A percentile compares a stretch with the other conserved stretches of the same genome.
Conservation (phyloP, 1,284 basidiomycete genomes). For the Tilletia walkeri region DNA sequence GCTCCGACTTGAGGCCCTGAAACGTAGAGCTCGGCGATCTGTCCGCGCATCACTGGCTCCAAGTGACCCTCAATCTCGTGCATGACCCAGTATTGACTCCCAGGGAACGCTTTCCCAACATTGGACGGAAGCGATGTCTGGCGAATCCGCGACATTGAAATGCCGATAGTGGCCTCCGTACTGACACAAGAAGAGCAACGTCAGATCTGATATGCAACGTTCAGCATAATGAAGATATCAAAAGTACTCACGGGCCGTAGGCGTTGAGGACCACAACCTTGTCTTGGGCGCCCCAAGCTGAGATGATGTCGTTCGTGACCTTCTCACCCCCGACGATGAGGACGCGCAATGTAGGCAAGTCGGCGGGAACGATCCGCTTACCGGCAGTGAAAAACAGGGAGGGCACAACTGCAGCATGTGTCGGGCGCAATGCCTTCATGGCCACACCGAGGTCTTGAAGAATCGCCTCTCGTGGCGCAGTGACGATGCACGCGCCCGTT, state of each 20-base stretch:
- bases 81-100: slow-evolving; percentile 42
- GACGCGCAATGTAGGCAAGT: slow-evolving; percentile 39
- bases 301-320: slow-evolving; percentile 37
- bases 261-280: slow-evolving; percentile 44
- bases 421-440: slow-evolving; percentile 39
- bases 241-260: slow-evolving; percentile 37
- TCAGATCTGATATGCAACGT: background rate
- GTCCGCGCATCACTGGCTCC: slow-evolving; percentile 37
- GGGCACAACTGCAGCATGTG: slow-evolving; percentile 52
- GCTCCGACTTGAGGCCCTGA: slow-evolving; percentile 46
- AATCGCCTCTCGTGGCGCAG: slow-evolving; percentile 41
- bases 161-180: slow-evolving; percentile 52
- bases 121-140: slow-evolving; percentile 31
- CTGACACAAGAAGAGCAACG: background rate
- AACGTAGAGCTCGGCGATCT: slow-evolving; percentile 48
- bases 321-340: slow-evolving; percentile 51
- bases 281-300: slow-evolving; percentile 30
- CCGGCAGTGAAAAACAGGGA: slow-evolving; percentile 50
- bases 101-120: slow-evolving; percentile 46
- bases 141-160: slow-evolving; percentile 42
- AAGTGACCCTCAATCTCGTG: slow-evolving; percentile 27
- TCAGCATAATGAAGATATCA: background rate
- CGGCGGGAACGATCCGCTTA: slow-evolving; percentile 34
- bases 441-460: slow-evolving; percentile 47
- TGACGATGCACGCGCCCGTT: slow-evolving; percentile 50